phyloP scores from a whole-genome alignment of 1,284 basidiomycete genomes.

The Pyrrhoderma lamaoense region DNA sequence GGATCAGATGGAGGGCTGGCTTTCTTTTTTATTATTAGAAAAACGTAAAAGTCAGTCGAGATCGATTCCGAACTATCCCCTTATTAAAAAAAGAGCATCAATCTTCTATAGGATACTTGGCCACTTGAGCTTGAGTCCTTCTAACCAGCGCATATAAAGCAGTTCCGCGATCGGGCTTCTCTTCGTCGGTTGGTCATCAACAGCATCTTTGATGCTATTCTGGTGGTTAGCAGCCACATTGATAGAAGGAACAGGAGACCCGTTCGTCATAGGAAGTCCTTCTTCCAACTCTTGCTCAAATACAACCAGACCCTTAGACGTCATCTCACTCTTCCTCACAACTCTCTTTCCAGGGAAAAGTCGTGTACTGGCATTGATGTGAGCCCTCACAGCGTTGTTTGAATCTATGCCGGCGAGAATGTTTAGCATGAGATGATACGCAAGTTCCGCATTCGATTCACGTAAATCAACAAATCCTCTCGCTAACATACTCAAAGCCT shows the following conservation, averaged over 20 bases:
- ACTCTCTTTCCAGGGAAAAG: constrained; percentile 75
- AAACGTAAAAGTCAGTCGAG: too few relatives aligned
- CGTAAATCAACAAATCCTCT: constrained; percentile 83
- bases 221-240: constrained; percentile 26
- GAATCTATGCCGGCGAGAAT: constrained; percentile 87
- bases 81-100: background rate
- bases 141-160: constrained; percentile 92
- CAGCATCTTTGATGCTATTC: constrained; percentile 30
- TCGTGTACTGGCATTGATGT: constrained; percentile 56
- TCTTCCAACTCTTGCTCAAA: constrained; percentile 61
- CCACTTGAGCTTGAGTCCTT: constrained; percentile 86
- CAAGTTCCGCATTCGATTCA: constrained; percentile 73
- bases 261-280: background rate
- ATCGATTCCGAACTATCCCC: too few relatives aligned
- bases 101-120: constrained; percentile 52
- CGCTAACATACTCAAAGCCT: constrained; percentile 83
- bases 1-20: too few relatives aligned
- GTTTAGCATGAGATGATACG: constrained; percentile 83
- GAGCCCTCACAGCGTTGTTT: constrained; percentile 67
- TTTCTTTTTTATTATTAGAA: too few relatives aligned
- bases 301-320: constrained; percentile 67
- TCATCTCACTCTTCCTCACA: constrained; percentile 75
- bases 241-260: constrained; percentile 19
- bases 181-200: constrained; percentile 30
- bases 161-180: constrained; percentile 88